Evolutionary conservation across 2,329 filamentous ascomycete genomes (phyloP), one percentile per base, ranked within the genome.

Genomic region (Ceratocystis cubensis): DNA sequence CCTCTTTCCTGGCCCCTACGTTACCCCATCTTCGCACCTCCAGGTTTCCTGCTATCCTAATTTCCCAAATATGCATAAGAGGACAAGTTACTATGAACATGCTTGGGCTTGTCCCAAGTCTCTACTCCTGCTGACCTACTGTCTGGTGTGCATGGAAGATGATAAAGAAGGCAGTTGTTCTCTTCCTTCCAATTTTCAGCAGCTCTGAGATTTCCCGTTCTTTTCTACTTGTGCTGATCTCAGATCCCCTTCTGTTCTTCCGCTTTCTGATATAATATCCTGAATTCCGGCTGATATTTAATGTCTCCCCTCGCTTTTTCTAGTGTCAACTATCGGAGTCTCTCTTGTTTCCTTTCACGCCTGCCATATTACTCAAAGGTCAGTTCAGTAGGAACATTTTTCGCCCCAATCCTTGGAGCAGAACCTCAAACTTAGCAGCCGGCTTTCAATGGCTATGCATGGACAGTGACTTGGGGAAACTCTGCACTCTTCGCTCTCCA

Each of bases 51-150:
- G 25, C n/a, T 30, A 20, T 62, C 37, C n/a, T 63, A 46, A 41
- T 65, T 65, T 46, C 28, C 45, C 64, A 62, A 62, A 67, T 63
- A 67, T 67, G 63, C 66, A 67, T 67, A 67, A 67, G 66, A 67
- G 64, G 48, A 56, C 20, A 28, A 30, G 53, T 41, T 22, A 28
- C 44, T 53, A 62, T 61, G 59, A 46, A 33, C 50, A 57, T 63
- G 53, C 37, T 44, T 44, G 33, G 13, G 25, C 59, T 53, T n/a
- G 45, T 62, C 59, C 33, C 13, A 30, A 15, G 56, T 46, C 44
- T 63, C 10, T 22, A 20, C 44, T 30, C 45, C 44, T n/a, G 10
- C 45, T 44, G 20, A 15, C 17, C 30, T 30, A 13, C 30, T 65
- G 37, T 37, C 20, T 61, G 17, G 13, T 45, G 17, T 25, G 17